Evolutionary conservation across 108 stramenopile species (phyloP), one percentile per base, ranked within the genome.

Genomic region (Skeletonema marinoi): DNA sequence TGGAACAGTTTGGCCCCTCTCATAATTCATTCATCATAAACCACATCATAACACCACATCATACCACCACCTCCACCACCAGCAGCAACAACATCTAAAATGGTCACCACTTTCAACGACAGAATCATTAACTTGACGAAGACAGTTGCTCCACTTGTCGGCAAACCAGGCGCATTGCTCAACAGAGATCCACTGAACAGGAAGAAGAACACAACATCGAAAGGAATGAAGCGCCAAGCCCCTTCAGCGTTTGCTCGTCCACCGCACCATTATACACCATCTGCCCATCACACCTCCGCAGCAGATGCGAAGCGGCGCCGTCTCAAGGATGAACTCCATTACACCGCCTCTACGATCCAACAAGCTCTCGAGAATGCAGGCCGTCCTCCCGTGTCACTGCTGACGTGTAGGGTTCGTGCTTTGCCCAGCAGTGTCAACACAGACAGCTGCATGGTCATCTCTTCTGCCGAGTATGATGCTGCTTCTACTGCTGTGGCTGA

Each of bases 81-180:
- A 46, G 17, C 29, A 42, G 41, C 36, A 11, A 17, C 38, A 42
- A 46, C 42, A 42, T 66, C 46, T 1, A 74, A 41, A 38, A 74
- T 74, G 74, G 74, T 74, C 56, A 74, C 62, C 54, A 74, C 74
- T 58, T 74, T 74, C 58, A 66, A n/a, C 56, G 54, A 65, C 9
- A 65, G 74, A 39, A 41, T 74, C 51, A 44, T 46, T 31, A 41
- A 31, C 32, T 46, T 73, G 33, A 65, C 19, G 21, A 73, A 35
- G 32, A 42, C 29, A 19, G 65, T 65, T 54, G 35, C n/a, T 4
- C 46, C 74, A n/a, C 31, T 59, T 29, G 46, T 66, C 54, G 54
- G 54, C 44, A 66, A 74, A 66, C 65, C 51, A 59, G 31, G 35
- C 32, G 41, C 39, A 38, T 32, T 56, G 25, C 25, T 29, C 1